These are phyloP conservation scores for Eruca vesicaria DNA, from an alignment of 441 rosid genomes.

Conservation along the genomic window DNA sequence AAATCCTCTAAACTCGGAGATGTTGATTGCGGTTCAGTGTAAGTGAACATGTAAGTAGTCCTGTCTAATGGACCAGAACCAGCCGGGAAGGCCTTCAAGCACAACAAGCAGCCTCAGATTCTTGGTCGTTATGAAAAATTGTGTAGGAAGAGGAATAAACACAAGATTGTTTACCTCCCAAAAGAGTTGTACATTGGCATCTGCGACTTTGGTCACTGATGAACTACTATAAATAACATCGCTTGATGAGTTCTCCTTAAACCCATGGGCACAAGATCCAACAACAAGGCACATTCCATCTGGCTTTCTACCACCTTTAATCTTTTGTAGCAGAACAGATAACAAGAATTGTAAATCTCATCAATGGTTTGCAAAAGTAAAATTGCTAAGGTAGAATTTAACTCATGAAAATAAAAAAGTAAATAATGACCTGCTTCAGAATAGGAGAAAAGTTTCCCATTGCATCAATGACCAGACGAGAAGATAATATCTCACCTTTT, in stretches of 20 bases:
- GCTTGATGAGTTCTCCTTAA: conserved; percentile 65
- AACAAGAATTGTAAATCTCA: conserved; percentile 1
- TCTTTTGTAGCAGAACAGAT: conserved; percentile 45
- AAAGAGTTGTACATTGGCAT: conserved; percentile 72
- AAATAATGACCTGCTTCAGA: conserved; percentile 70
- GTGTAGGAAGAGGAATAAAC: neutral
- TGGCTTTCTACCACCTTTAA: conserved; percentile 81
- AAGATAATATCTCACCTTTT: conserved; percentile 62
- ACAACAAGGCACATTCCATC: conserved; percentile 98
- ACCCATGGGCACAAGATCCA: conserved; percentile 94
- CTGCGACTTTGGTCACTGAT: conserved; percentile 61
- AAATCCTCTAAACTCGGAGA: conserved; percentile 84
- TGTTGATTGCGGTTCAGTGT: conserved; percentile 77
- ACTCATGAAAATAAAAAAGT: neutral
- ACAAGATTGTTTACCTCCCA: conserved; percentile 72
- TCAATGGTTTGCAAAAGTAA: neutral
- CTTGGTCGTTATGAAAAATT: neutral
- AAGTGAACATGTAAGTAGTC: conserved; percentile 95
- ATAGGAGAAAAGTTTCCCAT: conserved; percentile 97
- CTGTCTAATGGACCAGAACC: conserved; percentile 92
- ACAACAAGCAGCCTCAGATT: conserved; percentile 13
- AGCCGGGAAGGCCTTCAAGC: conserved; percentile 89
- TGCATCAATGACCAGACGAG: conserved; percentile 85
- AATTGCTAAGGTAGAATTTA: neutral
- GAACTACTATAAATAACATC: conserved; percentile 91